Evolutionary conservation across 176 grass and related monocot species (phyloP), one percentile per base, ranked within the genome.

Genomic region (Carex littledalei): DNA sequence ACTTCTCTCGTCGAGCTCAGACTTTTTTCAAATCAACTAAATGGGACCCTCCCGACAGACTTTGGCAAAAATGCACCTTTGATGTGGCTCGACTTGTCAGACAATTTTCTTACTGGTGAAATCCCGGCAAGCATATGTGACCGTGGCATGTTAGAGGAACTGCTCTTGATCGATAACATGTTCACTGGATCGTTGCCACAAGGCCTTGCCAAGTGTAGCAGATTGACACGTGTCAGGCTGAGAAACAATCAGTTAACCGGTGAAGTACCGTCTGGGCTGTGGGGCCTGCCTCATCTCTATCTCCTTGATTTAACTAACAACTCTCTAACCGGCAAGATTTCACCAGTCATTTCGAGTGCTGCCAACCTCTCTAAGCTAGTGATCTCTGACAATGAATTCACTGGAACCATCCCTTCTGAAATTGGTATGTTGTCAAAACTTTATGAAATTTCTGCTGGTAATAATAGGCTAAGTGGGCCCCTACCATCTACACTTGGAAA

Each of bases 281-380:
- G 96, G 96, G 96, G 96, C 63, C 87, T 99, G 71, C 96, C 93
- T 29, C 96, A 89, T 84, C 1, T 95, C 15, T 90, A 81, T 18
- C 90, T 99, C 11, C 89, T 99, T 0, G 96, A 99, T 53, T 86
- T 99, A 78, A 89, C 59, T 49, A 76, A 63, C 80, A 98, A 98
- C 63, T 87, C 15, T 17, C 86, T 98, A 20, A 85, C 88, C 0
- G 95, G 95, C 0, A 49, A 9, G 72, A 94, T 98, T 79, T 98
- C 95, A 1, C 95, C 95, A 0, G 88, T 72, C 55, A 88, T 98
- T 82, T 87, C 91, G 43, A 84, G 82, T 63, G 95, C 95, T 0
- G 93, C 95, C 17, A 94, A 92, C 83, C 89, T 98, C 58, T 89
- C 95, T 21, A 90, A 90, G 63, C 91, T 98, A 2, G 71, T 94